Evolutionary conservation across 2,329 filamentous ascomycete species (phyloP).

Genomic region (Beauveria brongniartii): DNA sequence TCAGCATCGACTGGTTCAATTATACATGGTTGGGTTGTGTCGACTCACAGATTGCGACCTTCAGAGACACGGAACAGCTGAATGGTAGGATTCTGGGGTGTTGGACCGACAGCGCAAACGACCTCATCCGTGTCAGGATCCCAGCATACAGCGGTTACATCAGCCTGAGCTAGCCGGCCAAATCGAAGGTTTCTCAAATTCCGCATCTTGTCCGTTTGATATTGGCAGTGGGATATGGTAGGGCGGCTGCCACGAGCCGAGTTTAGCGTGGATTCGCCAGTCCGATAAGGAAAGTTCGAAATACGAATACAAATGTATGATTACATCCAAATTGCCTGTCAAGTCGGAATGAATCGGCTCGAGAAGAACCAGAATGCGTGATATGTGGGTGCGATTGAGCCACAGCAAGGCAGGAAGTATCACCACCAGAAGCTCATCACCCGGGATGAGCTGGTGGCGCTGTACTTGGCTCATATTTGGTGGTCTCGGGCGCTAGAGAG

Average conservation of each 20-base stretch:
- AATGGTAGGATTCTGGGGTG: constrained; percentile 59
- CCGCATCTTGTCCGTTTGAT: constrained; percentile 52
- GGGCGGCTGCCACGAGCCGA: not conserved
- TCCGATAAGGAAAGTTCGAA: not conserved
- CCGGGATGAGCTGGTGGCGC: not conserved
- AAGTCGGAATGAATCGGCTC: not conserved
- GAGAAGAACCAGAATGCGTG: not conserved
- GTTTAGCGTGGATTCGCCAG: not conserved
- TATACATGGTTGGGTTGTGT: not conserved
- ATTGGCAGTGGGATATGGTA: not conserved
- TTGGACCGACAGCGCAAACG: constrained; percentile 79
- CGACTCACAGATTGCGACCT: constrained; percentile 35
- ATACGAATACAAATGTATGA: not conserved
- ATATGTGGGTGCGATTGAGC: constrained; percentile 6
- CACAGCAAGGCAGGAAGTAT: not conserved
- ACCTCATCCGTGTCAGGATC: constrained; percentile 70
- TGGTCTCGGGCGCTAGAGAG: not conserved
- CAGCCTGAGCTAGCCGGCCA: constrained; percentile 52
- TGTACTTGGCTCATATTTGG: not conserved
- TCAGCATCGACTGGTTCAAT: constrained; percentile 14
- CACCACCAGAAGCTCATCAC: not conserved
- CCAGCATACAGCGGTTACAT: constrained; percentile 75
- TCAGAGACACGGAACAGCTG: constrained; percentile 55
- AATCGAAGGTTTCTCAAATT: constrained; percentile 77
- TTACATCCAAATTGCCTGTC: not conserved